A percentile compares a stretch with the other conserved stretches of the same genome.
phyloP scores from a whole-genome alignment of 1,139 yeast genomes.

The Meyerozyma athensensis region DNA sequence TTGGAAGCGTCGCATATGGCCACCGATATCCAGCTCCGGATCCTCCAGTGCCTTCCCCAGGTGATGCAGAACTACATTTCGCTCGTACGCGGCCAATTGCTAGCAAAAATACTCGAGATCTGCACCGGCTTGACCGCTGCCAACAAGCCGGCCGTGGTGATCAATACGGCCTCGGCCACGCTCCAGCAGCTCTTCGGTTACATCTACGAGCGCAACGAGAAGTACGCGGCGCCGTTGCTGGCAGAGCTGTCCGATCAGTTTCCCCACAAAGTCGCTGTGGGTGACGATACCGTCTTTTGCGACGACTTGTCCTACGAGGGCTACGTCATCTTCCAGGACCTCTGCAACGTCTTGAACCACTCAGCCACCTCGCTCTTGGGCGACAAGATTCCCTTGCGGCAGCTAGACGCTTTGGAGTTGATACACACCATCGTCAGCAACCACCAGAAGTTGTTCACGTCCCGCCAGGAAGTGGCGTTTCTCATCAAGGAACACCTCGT shows the following conservation, averaged over 20 bases:
- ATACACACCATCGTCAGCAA: slow-evolving; percentile 62
- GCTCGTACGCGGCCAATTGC: slow-evolving; percentile 49
- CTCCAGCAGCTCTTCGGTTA: slow-evolving; percentile 77
- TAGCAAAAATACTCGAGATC: slow-evolving; percentile 58
- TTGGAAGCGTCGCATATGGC: slow-evolving; percentile 73
- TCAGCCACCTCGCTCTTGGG: slow-evolving; percentile 48
- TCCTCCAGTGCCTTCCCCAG: slow-evolving; percentile 79
- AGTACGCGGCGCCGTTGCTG: slow-evolving; percentile 3
- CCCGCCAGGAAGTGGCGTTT: slow-evolving; percentile 59
- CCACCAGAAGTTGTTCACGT: slow-evolving; percentile 52
- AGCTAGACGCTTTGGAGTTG: slow-evolving; percentile 72
- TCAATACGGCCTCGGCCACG: slow-evolving; percentile 92
- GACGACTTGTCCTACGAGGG: slow-evolving; percentile 64
- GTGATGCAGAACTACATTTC: slow-evolving; percentile 60
- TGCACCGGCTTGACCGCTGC: slow-evolving; percentile 69
- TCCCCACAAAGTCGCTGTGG: slow-evolving; percentile 33
- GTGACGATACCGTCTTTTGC: slow-evolving; percentile 39
- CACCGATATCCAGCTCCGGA: slow-evolving; percentile 77
- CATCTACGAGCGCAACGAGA: slow-evolving; percentile 58
- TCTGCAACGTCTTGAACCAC: slow-evolving; percentile 63
- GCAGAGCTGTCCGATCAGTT: slow-evolving; percentile 10
- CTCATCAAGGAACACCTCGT: slow-evolving; percentile 63
- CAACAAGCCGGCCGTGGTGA: slow-evolving; percentile 70
- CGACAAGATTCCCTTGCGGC: slow-evolving; percentile 50
- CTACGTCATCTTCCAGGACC: slow-evolving; percentile 60